A percentile compares a stretch with the other conserved stretches of the same genome.
These are phyloP conservation scores for Dactylellina parvicollis DNA, from an alignment of 2,329 filamentous ascomycete species.

Conservation along the genomic window DNA sequence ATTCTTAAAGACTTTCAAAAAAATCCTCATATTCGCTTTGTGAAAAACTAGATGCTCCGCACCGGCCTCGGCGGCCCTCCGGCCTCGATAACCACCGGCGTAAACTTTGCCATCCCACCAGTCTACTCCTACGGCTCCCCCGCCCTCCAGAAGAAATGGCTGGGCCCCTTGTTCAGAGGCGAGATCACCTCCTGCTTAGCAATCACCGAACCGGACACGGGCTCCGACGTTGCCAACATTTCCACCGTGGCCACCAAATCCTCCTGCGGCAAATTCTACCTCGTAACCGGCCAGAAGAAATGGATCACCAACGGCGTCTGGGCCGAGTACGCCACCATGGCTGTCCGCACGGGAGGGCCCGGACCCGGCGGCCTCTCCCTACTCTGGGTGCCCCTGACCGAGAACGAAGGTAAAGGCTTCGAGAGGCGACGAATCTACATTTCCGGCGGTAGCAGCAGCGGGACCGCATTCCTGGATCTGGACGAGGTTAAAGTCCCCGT, in stretches of 20 bases:
- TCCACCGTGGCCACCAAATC: conserved; percentile 73
- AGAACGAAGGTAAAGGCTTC: conserved; percentile 67
- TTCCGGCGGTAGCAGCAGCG: conserved; percentile 71
- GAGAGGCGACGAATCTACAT: conserved; percentile 75
- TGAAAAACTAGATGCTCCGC: conserved; percentile 74
- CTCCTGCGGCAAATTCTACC: conserved; percentile 72
- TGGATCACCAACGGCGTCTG: conserved; percentile 81
- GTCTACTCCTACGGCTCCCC: conserved; percentile 74
- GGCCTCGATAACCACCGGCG: conserved; percentile 74
- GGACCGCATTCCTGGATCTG: conserved; percentile 79
- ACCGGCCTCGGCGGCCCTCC: conserved; percentile 72
- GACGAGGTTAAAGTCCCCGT: conserved; percentile 78
- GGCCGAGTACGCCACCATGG: conserved; percentile 75
- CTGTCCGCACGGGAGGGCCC: conserved; percentile 75
- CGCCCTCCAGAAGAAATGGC: conserved; percentile 71
- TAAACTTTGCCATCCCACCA: conserved; percentile 77
- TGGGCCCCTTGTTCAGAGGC: conserved; percentile 74
- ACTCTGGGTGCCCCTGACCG: conserved; percentile 75
- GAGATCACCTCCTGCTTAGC: conserved; percentile 77
- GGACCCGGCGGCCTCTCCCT: conserved; percentile 71
- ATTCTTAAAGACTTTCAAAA: neutral
- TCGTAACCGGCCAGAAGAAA: conserved; percentile 80
- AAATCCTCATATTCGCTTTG: no score
- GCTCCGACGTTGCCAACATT: conserved; percentile 78
- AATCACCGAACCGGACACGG: conserved; percentile 80